Evolutionary conservation across 352 stramenopile species (phyloP).

Genomic region (Globisporangium rhizosaccharum): DNA sequence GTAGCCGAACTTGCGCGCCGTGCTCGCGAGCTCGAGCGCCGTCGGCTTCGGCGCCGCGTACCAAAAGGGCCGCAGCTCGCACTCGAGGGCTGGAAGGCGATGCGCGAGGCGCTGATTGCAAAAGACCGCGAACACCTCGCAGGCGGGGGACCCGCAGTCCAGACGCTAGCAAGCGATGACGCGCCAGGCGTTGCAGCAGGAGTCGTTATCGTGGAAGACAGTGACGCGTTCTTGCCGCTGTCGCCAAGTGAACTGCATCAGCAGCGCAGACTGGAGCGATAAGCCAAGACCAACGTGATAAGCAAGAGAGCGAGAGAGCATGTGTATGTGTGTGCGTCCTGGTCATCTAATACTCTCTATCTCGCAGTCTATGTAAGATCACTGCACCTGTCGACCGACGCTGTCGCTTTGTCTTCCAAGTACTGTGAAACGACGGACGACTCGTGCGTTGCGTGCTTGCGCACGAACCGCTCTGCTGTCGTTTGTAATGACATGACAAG

Average conservation of each 20-base stretch:
- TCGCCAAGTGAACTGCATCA: conserved; percentile 14
- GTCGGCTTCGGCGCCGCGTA: conserved; percentile 14
- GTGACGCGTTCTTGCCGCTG: conserved; percentile 16
- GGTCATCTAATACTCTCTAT: too few relatives aligned
- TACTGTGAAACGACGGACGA: too few relatives aligned
- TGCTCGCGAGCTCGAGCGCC: conserved; percentile 1
- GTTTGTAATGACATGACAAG: too few relatives aligned
- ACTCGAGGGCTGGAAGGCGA: conserved; percentile 42
- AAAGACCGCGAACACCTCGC: conserved; percentile 23
- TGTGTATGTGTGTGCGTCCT: not conserved
- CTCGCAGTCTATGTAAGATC: too few relatives aligned
- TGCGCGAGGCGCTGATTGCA: conserved; percentile 48
- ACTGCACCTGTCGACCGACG: too few relatives aligned
- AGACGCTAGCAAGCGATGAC: not conserved
- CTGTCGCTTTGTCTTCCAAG: too few relatives aligned
- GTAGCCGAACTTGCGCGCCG: not conserved
- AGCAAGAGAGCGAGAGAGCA: not conserved
- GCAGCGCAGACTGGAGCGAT: not conserved
- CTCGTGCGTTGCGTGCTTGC: too few relatives aligned
- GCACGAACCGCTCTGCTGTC: too few relatives aligned
- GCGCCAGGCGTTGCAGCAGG: not conserved
- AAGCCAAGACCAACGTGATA: not conserved
- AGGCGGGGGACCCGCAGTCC: not conserved
- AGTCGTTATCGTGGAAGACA: conserved; percentile 16
- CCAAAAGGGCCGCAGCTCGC: conserved; percentile 31